Evolutionary conservation across 2,329 filamentous ascomycete genomes (phyloP).

Genomic region (Fusarium longipes): DNA sequence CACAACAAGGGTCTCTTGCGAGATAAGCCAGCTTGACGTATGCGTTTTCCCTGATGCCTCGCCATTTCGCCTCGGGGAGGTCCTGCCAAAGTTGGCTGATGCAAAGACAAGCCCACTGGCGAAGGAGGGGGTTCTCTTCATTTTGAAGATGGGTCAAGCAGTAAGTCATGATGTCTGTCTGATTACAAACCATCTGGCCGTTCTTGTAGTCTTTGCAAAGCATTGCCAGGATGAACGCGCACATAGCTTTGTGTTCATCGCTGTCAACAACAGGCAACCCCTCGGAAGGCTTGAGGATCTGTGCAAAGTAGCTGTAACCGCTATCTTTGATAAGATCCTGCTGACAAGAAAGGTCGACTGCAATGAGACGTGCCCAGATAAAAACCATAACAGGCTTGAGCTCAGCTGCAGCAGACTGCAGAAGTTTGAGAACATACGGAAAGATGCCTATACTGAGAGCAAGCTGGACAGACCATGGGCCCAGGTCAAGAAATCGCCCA

Average conservation of each 20-base stretch:
- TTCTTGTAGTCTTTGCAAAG: constrained; percentile 95
- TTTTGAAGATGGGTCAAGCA: constrained; percentile 87
- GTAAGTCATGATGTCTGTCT: constrained; percentile 88
- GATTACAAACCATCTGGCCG: constrained; percentile 90
- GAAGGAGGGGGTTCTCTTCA: constrained; percentile 84
- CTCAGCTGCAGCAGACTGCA: constrained; percentile 94
- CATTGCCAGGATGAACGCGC: constrained; percentile 96
- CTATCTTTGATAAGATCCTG: constrained; percentile 95
- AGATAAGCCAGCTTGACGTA: constrained; percentile 83
- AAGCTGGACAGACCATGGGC: constrained; percentile 98
- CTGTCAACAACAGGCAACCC: constrained; percentile 86
- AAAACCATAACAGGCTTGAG: constrained; percentile 99
- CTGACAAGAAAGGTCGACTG: constrained; percentile 94
- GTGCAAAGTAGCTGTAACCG: constrained; percentile 96
- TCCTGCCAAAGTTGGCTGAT: constrained; percentile 95
- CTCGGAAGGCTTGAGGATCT: constrained; percentile 86
- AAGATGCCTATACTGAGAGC: constrained; percentile 98
- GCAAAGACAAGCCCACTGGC: constrained; percentile 96
- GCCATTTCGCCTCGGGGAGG: constrained; percentile 93
- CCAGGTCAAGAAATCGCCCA: constrained; percentile 92
- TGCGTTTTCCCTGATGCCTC: constrained; percentile 89
- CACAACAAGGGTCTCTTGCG: constrained; percentile 86
- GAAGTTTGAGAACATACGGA: constrained; percentile 95
- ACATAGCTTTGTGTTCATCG: constrained; percentile 98
- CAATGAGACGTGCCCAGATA: constrained; percentile 96